A percentile compares a stretch with the other conserved stretches of the same genome.
Conservation (phyloP, 352 stramenopile species). For the Globisporangium iwayamae region DNA sequence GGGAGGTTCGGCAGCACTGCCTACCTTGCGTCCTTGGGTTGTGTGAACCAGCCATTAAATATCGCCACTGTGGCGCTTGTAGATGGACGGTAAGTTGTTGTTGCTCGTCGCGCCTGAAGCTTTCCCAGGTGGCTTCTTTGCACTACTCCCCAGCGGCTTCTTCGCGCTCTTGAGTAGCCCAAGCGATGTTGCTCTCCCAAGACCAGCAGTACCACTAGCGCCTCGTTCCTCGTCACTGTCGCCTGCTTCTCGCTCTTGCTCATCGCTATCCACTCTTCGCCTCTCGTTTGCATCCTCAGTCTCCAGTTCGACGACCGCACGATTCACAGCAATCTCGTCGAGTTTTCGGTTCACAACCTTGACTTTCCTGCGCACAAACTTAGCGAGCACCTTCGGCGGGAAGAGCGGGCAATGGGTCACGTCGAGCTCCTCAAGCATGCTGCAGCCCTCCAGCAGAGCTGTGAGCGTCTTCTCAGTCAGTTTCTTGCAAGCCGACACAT, state of each 20-base stretch:
- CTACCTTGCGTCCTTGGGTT: neutral
- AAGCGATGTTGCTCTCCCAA: too few relatives aligned
- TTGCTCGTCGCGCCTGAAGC: neutral
- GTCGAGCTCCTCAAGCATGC: slow-evolving; percentile 66
- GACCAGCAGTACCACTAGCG: too few relatives aligned
- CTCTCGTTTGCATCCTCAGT: neutral
- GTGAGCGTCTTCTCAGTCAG: slow-evolving; percentile 62
- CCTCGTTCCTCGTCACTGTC: slow-evolving; percentile 3
- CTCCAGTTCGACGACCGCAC: slow-evolving; percentile 4
- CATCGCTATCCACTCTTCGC: neutral
- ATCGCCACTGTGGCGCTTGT: slow-evolving; percentile 5
- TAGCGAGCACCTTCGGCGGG: slow-evolving; percentile 40
- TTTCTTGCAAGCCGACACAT: slow-evolving; percentile 77
- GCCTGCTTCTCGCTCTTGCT: slow-evolving; percentile 4
- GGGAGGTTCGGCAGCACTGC: neutral
- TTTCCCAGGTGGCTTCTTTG: slow-evolving; percentile 1
- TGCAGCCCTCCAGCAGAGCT: slow-evolving; percentile 49
- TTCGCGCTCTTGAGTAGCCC: slow-evolving; percentile 1
- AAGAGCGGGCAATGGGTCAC: slow-evolving; percentile 79
- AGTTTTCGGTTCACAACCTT: slow-evolving; percentile 44
- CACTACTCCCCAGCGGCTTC: neutral
- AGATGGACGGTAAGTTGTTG: slow-evolving; percentile 22
- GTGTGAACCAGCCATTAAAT: slow-evolving; percentile 5
- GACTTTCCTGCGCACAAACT: slow-evolving; percentile 57
- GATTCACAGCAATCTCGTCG: slow-evolving; percentile 28